phyloP scores from a whole-genome alignment of 345 rosid genomes.

The Passiflora organensis region DNA sequence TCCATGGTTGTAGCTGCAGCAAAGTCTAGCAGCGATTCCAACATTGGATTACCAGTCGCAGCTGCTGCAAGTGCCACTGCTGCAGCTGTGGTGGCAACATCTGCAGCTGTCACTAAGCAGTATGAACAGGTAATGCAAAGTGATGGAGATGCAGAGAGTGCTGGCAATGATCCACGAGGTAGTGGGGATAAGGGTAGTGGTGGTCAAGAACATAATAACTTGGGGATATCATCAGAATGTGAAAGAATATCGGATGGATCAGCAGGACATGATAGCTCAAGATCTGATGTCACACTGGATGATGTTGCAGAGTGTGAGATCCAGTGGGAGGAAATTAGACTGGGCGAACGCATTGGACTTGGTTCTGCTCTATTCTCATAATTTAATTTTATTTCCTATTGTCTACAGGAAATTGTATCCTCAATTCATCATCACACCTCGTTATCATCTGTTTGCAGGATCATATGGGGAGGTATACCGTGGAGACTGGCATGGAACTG shows the following conservation, averaged over 20 bases:
- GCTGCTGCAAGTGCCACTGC: constrained; percentile 95
- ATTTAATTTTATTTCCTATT: constrained; percentile 17
- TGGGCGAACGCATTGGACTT: constrained; percentile 96
- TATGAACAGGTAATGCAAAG: constrained; percentile 44
- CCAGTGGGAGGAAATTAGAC: constrained; percentile 75
- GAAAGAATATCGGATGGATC: constrained; percentile 65
- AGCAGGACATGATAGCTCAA: too few relatives aligned
- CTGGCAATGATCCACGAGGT: constrained; percentile 40
- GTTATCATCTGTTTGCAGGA: constrained; percentile 46
- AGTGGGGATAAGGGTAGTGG: constrained; percentile 36
- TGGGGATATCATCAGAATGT: constrained; percentile 42
- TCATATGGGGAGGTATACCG: constrained; percentile 96
- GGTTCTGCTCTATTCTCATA: constrained; percentile 48
- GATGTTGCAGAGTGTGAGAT: constrained; percentile 90
- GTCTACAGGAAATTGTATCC: constrained; percentile 12
- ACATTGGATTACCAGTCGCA: constrained; percentile 77
- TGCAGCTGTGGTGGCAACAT: constrained; percentile 83
- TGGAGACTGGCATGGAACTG: constrained; percentile 98
- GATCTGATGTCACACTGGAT: constrained; percentile 60
- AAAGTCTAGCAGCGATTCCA: constrained; percentile 58
- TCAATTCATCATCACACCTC: not conserved
- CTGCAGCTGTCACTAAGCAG: constrained; percentile 68
- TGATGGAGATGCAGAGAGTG: constrained; percentile 51
- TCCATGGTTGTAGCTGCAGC: constrained; percentile 90
- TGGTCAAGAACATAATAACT: constrained; percentile 29